Evolutionary conservation across 768 basidiomycete genomes (phyloP), one percentile per base, ranked within the genome.

Genomic region (Tricholoma sp.): DNA sequence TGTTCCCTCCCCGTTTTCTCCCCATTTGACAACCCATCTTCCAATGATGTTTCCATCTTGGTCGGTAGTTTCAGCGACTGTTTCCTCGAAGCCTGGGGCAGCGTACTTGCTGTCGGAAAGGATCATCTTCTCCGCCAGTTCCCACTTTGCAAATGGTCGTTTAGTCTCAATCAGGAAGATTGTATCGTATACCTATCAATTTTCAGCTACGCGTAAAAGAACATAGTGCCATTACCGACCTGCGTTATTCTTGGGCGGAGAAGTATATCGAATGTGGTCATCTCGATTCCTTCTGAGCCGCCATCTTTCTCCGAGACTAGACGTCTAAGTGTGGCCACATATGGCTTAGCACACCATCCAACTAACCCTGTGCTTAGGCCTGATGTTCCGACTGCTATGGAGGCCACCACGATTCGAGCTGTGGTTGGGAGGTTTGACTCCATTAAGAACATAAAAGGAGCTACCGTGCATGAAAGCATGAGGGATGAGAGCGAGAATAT

Each of bases 401-500:
- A 73, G 1, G 86, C 88, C 31, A 95, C 76, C 12, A 82, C 83
- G 22, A 82, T 65, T 19, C 91, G 83, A 0, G 88, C 93, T 16
- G 79, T 76, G 39, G 80, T 63, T 0, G 93, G 91, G 6, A 94
- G 79, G 21, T 80, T 80, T 4, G 91, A 87, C 59, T 94, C 91
- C 62, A 94, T 77, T 53, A 90, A 67, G 70, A 94, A 88, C 59
- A 94, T 83, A 72, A 94, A 84, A 1, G 93, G 93, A 1, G 88
- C 76, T 63, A 94, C 75, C 4, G 82, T 77, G 57, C 77, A 71
- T 9, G 89, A 86, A 50, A 91, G 78, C 2, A 78, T 78, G 49
- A 94, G 79, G 0, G 92, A 92, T 21, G 85, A 82, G 0, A 95
- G 73, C 11, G 91, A 94, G 74, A 94, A 92, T 8, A 91, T 70